Conservation (phyloP, 805 yeast species). For the Metschnikowia vanudenii region DNA sequence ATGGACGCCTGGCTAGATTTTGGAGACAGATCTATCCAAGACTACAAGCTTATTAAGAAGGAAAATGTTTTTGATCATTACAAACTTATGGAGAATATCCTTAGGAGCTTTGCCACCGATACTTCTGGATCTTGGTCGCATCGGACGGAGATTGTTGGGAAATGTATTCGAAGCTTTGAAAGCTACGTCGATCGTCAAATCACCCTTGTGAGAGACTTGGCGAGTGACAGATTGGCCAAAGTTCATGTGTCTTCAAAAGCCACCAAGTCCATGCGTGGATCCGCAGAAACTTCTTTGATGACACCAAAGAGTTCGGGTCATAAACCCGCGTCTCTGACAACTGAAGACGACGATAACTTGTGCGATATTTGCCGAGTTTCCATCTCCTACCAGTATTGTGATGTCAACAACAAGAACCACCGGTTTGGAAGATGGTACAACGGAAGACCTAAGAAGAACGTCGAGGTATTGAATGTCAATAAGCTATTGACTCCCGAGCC, state of each 20-base stretch:
- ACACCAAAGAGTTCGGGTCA: constrained; percentile 3
- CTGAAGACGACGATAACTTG: constrained; percentile 43
- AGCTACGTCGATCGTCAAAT: constrained; percentile 22
- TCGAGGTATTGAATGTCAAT: constrained; percentile 13
- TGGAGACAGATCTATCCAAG: constrained; percentile 45
- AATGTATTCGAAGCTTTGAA: constrained; percentile 33
- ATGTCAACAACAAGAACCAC: constrained; percentile 29
- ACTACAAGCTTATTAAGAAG: constrained; percentile 33
- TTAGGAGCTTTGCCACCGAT: constrained; percentile 26
- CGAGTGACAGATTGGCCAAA: constrained; percentile 22
- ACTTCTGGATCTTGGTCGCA: constrained; percentile 3
- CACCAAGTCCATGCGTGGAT: neutral
- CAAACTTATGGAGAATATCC: constrained; percentile 47
- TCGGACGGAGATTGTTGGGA: constrained; percentile 13
- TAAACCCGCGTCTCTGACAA: neutral
- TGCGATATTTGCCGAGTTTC: constrained; percentile 51
- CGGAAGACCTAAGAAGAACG: constrained; percentile 13
- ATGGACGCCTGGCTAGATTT: constrained; percentile 66
- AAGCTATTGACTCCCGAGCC: constrained; percentile 40
- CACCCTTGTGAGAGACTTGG: constrained; percentile 19
- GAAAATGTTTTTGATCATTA: constrained; percentile 53
- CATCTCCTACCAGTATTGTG: constrained; percentile 48
- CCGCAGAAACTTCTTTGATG: neutral
- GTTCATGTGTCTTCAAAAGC: neutral
- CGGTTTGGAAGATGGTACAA: constrained; percentile 21